Evolutionary conservation across 2,329 filamentous ascomycete genomes (phyloP), one percentile per base, ranked within the genome.

Genomic region (Mariannaea elegans): DNA sequence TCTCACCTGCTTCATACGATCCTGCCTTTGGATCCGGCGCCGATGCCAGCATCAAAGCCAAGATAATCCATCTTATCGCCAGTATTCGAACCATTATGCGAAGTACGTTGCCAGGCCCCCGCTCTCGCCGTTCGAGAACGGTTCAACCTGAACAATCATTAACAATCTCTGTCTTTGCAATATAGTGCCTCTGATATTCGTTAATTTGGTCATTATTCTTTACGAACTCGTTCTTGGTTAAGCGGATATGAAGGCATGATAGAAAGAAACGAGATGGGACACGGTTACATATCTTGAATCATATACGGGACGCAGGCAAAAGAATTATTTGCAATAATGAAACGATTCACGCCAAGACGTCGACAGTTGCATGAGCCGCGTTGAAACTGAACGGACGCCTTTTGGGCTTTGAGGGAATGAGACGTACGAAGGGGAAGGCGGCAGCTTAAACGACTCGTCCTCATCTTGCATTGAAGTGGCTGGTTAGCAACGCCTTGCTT

Each of bases 61-160:
- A 95, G 77, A 84, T 94, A 39, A 90, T 97, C 71, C 93, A 97
- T 75, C 79, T 98, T 71, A 95, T 98, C 67, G 91, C 92, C 32
- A 95, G 92, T 72, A 90, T 97, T 68, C 85, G 94, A 76, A 97
- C 92, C 58, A 82, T 98, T 54, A 97, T 97, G 92, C 87, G 94
- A 81, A 93, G 94, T 97, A 71, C 51, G 75, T 70, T 14, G 27
- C 56, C 2, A 9, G 31, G 36, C 38, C 32, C 27, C 29, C n/a
- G n/a, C 27, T 10, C 29, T 39, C 8, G n/a, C 18, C 8, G 31
- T 31, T 10, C 21, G 18, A 38, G 24, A 27, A 27, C 9, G 24
- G 6, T 27, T 27, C 24, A 38, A 31, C 31, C n/a, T 41, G 9
- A 2, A 18, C 21, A 9, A n/a, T 51, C 5, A 34, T 66, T 70